A percentile compares a stretch with the other conserved stretches of the same genome.
phyloP scores from a whole-genome alignment of 2,329 filamentous ascomycete genomes.

The Cladorrhinum sp. region DNA sequence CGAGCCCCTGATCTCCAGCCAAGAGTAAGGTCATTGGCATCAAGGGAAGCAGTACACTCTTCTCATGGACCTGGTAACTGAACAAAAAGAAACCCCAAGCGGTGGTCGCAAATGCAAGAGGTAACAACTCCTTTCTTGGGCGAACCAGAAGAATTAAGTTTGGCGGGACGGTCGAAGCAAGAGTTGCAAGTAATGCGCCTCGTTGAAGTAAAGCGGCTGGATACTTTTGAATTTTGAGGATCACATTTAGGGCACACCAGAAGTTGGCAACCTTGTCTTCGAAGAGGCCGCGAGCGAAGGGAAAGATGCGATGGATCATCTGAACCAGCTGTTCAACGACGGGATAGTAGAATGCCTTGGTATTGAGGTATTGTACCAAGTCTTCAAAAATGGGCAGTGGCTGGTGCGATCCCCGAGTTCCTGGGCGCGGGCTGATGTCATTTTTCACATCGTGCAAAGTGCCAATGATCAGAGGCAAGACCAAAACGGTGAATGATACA shows the following conservation, averaged over 20 bases:
- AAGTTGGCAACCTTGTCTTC: conserved; percentile 99
- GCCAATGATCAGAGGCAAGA: conserved; percentile 72
- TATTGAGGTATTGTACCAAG: conserved; percentile 58
- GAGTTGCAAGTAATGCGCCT: conserved; percentile 70
- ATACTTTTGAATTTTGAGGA: conserved; percentile 81
- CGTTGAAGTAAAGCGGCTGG: conserved; percentile 70
- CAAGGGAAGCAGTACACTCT: conserved; percentile 88
- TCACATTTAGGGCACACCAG: conserved; percentile 89
- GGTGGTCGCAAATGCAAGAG: conserved; percentile 75
- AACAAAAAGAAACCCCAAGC: conserved; percentile 98
- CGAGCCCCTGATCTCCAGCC: conserved; percentile 72
- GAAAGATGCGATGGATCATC: conserved; percentile 87
- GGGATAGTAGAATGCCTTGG: conserved; percentile 68
- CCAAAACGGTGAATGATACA: conserved; percentile 68
- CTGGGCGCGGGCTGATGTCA: conserved; percentile 56
- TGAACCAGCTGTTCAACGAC: conserved; percentile 76
- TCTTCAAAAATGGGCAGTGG: conserved; percentile 61
- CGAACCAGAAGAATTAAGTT: conserved; percentile 76
- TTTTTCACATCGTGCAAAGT: conserved; percentile 65
- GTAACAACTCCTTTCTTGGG: conserved; percentile 73
- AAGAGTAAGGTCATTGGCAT: conserved; percentile 91
- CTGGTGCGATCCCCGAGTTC: conserved; percentile 56
- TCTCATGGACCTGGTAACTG: conserved; percentile 97
- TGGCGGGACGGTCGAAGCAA: conserved; percentile 72
- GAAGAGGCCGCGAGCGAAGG: conserved; percentile 91